phyloP scores from a whole-genome alignment of 148 eudicot species.

The Spergularia bocconei region DNA sequence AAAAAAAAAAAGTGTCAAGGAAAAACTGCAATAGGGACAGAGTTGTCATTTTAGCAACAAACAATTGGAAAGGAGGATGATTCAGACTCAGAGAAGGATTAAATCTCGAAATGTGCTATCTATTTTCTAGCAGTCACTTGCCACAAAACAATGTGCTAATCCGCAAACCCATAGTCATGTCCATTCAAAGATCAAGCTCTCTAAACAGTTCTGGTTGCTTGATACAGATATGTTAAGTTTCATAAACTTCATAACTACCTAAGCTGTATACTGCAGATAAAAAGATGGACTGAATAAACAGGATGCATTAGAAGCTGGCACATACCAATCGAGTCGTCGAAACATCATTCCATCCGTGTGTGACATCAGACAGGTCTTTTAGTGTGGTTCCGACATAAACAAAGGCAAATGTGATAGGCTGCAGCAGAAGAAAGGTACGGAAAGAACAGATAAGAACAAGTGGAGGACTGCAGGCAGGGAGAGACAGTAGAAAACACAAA shows the following conservation, averaged over 20 bases:
- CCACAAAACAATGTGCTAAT: not conserved
- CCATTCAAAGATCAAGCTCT: not conserved
- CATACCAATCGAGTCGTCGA: constrained; percentile 83
- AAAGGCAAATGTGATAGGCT: constrained; percentile 91
- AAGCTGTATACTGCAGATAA: not conserved
- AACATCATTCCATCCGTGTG: constrained; percentile 84
- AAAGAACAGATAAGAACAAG: not conserved
- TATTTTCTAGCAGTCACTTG: not conserved
- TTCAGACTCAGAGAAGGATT: not conserved
- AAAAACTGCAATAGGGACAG: not conserved
- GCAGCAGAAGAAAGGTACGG: constrained; percentile 18
- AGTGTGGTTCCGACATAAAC: constrained; percentile 92
- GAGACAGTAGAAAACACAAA: constrained; percentile 5
- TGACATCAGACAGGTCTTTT: constrained; percentile 87
- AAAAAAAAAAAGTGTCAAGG: not conserved
- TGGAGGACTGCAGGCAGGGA: not conserved
- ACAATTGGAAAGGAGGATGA: not conserved
- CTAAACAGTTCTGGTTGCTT: not conserved
- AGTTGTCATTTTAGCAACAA: not conserved
- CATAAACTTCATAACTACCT: not conserved
- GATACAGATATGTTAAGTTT: not conserved
- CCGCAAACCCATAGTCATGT: not conserved
- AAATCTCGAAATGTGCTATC: not conserved
- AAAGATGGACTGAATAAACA: not conserved
- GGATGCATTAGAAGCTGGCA: constrained; percentile 11